Base-by-base conservation (phyloP, 768 basidiomycete genomes). In the Favolaschia claudopus region DNA sequence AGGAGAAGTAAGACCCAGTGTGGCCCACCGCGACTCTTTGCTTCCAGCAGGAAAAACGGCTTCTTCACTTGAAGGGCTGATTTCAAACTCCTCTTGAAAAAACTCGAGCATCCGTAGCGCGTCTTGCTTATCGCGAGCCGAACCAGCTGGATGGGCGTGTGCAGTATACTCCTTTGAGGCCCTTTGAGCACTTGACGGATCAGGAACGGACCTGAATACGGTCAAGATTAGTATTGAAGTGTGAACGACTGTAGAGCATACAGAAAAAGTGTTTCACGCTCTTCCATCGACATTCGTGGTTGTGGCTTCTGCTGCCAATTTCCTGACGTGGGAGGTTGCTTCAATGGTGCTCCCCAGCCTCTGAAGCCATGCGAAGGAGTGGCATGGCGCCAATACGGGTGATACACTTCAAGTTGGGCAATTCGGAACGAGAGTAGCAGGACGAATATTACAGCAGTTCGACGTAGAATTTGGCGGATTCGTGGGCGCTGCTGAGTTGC, bases 101-200 rank as follows among this genome's bases (percentile, higher is more conserved):
- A 90, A 75, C 22, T 82, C 70, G 54, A 94, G 82, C 56, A 94
- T 82, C 27, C 79, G 75, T 64, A 87, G 83, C 7, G 92, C 92
- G 67, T 89, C 85, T 31, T 79, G 70, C 24, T 84, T 76, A 68
- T 91, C 88, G 60, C 82, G 82, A 4, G 72, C 58, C 20, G 87
- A 86, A 9, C 90, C 89, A 4, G 90, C 91, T 44, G 90, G 75
- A 72, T 92, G 92, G 24, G 91, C 89, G 60, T 88, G 86, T 3
- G 83, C 82, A 1, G 89, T 86, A 68, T 85, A 89, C 22, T 73
- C 70, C 19, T 82, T 79, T 20, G 89, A 89, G 6, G 83, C 78
- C 27, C 76, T 77, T 2, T 87, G 65, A 2, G 89, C 90, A 56
- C 84, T 88, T 44, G 82, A 80, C 6, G 77, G 66, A 59, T 78